Base-by-base conservation (phyloP, 371 early-diverging fungal genomes). In the Catenaria anguillulae region DNA sequence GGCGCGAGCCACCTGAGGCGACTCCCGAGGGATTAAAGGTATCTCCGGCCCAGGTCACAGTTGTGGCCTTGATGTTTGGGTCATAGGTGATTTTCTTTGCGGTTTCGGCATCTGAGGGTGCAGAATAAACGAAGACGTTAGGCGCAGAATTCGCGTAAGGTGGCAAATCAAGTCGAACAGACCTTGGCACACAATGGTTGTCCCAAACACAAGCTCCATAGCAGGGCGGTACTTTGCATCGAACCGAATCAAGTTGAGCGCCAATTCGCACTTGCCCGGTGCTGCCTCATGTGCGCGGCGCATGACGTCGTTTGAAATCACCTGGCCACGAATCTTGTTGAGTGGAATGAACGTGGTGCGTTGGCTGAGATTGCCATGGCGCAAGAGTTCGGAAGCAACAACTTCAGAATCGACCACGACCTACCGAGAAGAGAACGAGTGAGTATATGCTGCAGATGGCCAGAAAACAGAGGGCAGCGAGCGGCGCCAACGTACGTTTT, bases 21-120 rank as follows among this genome's bases (percentile, higher is more conserved):
- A 93, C 92, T 43, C 99, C 99, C 40, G 85, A 83, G 2, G 98
- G 98, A 67, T 99, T 99, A 75, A 99, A 99, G 6, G 97, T 80
- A 73, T 97, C 99, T 35, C 99, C 99, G 56, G 99, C 99, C 0
- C 89, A 64, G 0, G 99, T 99, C 8, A 99, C 94, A 23, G 93
- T 92, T 62, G 87, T 87, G 56, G 83, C 70, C 21, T 80, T 77
- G 37, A 98, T 80, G 19, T 73, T 67, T 52, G 82, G 79, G 72
- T 93, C 79, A 73, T 92, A 98, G 0, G 98, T 90, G 21, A 93
- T 85, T 45, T 74, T 71, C 64, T 91, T 89, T 4, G 97, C 95
- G 0, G 87, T 79, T 19, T 84, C 83, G 0, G 86, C 80, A 69
- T 97, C 93, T 75, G 19, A 12, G 31, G 36, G 55, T 40, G 5